Percentiles rank a stretch among this genome's conserved stretches.
Evolutionary conservation across 2,329 filamentous ascomycete genomes (phyloP).

Genomic region (Scleromitrula shiraiana): DNA sequence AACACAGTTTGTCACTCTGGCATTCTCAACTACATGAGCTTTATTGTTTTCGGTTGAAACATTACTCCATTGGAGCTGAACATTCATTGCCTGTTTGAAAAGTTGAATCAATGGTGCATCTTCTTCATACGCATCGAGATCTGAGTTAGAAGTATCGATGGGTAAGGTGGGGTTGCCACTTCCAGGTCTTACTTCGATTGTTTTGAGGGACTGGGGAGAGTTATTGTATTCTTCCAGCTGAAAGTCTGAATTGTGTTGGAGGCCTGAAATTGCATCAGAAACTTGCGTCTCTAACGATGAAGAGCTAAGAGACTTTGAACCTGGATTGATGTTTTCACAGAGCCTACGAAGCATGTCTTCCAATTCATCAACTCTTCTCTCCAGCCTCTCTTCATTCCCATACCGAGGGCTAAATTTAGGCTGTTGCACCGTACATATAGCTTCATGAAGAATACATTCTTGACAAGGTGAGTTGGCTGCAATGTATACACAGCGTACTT

Average conservation of each 20-base stretch:
- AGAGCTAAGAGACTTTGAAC: constrained; percentile 1
- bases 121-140: constrained; percentile 1
- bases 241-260: background rate
- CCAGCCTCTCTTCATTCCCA: constrained; percentile 8
- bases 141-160: background rate
- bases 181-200: too few species aligned
- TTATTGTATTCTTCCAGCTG: background rate
- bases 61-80: constrained; percentile 8
- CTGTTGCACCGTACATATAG: constrained; percentile 38
- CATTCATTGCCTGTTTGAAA: constrained; percentile 15
- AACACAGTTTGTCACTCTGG: background rate
- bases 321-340: constrained; percentile 11
- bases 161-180: background rate
- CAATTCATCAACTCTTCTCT: constrained; percentile 22
- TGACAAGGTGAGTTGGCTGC: constrained; percentile 25
- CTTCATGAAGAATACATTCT: constrained; percentile 20
- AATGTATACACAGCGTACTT: constrained; percentile 42
- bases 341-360: constrained; percentile 21
- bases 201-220: too few species aligned
- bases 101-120: constrained; percentile 15
- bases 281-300: constrained; percentile 6
- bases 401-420: constrained; percentile 5
- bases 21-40: background rate
- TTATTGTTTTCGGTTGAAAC: background rate
- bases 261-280: constrained; percentile 8